Base-by-base conservation (phyloP, 495 filamentous ascomycete genomes). In the Saxispiralis lemnorum region DNA sequence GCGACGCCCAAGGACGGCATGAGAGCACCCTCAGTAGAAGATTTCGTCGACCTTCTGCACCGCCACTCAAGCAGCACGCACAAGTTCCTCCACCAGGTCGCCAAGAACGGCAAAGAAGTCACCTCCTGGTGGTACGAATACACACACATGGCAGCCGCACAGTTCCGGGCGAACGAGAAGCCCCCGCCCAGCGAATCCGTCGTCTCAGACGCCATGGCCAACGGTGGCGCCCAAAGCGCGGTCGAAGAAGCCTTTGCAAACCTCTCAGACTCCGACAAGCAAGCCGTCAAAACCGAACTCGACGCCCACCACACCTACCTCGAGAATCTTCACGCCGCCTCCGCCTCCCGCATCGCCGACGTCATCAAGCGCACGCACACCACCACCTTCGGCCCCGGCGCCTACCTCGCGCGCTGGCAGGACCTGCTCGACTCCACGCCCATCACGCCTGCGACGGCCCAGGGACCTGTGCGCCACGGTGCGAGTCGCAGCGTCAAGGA, bases 331-430 rank as follows among this genome's bases (percentile, higher is more conserved):
- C 57, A 66, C 40, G 21, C 54, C 0, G 56, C 66, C 15, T 80
- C 76, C 1, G 55, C 53, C 15, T 31, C 48, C 1, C 66, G 66
- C 14, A 65, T 76, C 55, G 51, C 51, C 16, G 35, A 51, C 14
- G 54, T 63, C 41, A 51, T 63, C 11, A 38, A 43, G n/a, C 51
- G 50, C 38, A 52, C 55, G 20, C 28, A 44, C 45, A 35, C 38
- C 14, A 59, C 58, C 6, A 52, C 46, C 1, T 57, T 61, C 9
- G 75, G 75, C 0, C 77, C 78, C 9, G 78, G 77, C 0, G 69
- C 73, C 38, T 82, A 72, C 51, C 64, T 80, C 33, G 61, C 66
- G 0, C 64, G 70, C 32, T 82, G 78, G 78, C 71, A 80, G 54
- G 51, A 65, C 14, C 59, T 79, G 7, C 61, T 82, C 18, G 71